Base-by-base conservation (phyloP, 805 yeast genomes). In the Saccharomycopsis amapae region DNA sequence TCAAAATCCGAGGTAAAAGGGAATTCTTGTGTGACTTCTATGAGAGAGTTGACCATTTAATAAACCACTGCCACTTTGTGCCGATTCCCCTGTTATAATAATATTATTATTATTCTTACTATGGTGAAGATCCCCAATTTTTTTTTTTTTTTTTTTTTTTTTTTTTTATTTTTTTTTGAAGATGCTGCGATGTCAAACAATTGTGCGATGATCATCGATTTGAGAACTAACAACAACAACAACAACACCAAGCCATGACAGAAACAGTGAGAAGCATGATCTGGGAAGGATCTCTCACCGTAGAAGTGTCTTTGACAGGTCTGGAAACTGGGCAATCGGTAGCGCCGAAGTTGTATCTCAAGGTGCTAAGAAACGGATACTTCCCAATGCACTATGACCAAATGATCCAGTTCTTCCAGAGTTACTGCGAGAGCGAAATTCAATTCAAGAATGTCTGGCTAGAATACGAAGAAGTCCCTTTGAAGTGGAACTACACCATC, bases 401-500 rank as follows among this genome's bases (percentile, higher is more conserved):
- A 6, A 59, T 79, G 0, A 54, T 69, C 3, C 48, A 48, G 0
- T 73, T 62, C 55, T 72, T 78, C 46, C 54, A 59, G 28, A 57
- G 64, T 2, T 60, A 58, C 32, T 42, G 20, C 7, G 20, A 25
- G 10, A 13, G 36, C 3, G 38, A 32, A 6, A 34, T 45, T 12
- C 22, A 31, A 5, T 13, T 24, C 19, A 31, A 24, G 20, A 58
- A 59, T 1, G 68, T 79, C 63, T 87, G 95, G 95, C 67, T 86
- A 30, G 86, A 78, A 51, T 73, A 67, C 56, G 81, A 79, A 26
- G 71, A 64, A 3, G 77, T 70, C 1, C 87, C 93, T 0, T 51
- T 88, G 25, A 69, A 73, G 41, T 87, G 96, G 95, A 77, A 83
- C 53, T 66, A 76, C 51, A 96, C 96, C 0, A 60, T 80, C 1